Conservation (phyloP, 164 flowering plant species). For the Stephania japonica region DNA sequence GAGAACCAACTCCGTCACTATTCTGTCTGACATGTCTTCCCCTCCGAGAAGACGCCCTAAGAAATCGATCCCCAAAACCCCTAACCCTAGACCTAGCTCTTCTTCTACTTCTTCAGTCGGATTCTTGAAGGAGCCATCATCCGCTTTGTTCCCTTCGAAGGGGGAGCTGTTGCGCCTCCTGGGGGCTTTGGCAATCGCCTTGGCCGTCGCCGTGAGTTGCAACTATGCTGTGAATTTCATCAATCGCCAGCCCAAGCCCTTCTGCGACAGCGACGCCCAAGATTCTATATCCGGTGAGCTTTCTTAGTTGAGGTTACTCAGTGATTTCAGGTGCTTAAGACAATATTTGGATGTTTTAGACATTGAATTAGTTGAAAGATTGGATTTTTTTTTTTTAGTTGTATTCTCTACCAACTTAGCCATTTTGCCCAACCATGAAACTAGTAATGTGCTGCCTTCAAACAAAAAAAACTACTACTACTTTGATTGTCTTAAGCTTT, state of each 20-base stretch:
- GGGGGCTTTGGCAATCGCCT: constrained; percentile 49
- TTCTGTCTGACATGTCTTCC: constrained; percentile 23
- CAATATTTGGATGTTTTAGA: background rate
- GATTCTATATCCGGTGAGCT: constrained; percentile 38
- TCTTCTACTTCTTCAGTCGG: constrained; percentile 16
- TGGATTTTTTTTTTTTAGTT: too few species aligned
- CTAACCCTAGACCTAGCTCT: constrained; percentile 7
- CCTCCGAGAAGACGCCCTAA: constrained; percentile 17
- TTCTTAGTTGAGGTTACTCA: background rate
- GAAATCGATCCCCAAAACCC: constrained; percentile 18
- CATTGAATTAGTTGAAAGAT: background rate
- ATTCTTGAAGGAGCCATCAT: constrained; percentile 37
- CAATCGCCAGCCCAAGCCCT: constrained; percentile 44
- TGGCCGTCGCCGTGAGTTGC: constrained; percentile 45
- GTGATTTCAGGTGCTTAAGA: background rate
- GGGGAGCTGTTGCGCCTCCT: constrained; percentile 47
- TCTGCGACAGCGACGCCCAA: constrained; percentile 42
- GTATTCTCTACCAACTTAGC: too few species aligned
- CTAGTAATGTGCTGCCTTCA: too few species aligned
- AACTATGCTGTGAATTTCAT: constrained; percentile 29
- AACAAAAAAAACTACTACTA: too few species aligned
- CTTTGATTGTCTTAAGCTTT: too few species aligned
- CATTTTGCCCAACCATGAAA: too few species aligned
- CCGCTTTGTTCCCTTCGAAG: constrained; percentile 50
- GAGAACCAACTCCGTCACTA: too few species aligned